Percentiles rank a stretch among this genome's conserved stretches.
phyloP scores from a whole-genome alignment of 805 yeast genomes.

The Pichia phayaonensis region DNA sequence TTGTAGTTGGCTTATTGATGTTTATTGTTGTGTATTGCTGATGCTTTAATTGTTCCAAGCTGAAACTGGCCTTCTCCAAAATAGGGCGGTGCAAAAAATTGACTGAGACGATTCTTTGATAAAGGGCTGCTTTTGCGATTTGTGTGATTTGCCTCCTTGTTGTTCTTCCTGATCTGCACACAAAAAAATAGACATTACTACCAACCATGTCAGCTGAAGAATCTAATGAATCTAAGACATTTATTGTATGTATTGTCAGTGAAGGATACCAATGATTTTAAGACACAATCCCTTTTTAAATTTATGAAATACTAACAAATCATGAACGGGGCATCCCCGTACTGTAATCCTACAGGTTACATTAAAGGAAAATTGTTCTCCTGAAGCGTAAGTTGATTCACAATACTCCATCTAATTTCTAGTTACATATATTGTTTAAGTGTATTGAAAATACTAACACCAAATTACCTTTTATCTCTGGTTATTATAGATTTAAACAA shows the following conservation, averaged over 20 bases:
- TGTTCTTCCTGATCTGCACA: neutral
- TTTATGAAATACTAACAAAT: neutral
- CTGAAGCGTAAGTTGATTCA: neutral
- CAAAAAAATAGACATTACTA: neutral
- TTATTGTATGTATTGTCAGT: neutral
- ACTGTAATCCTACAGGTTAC: neutral
- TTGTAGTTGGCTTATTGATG: too few species aligned
- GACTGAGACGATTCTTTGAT: neutral
- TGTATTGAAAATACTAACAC: neutral
- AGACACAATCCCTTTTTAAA: neutral
- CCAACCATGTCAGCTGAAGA: slow-evolving; percentile 3
- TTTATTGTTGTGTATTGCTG: too few species aligned
- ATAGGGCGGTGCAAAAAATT: neutral
- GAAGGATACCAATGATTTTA: neutral
- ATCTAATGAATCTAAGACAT: slow-evolving; percentile 8
- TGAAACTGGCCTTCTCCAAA: neutral
- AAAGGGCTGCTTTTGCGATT: neutral
- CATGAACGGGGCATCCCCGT: neutral
- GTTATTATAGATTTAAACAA: slow-evolving; percentile 33
- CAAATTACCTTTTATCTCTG: neutral
- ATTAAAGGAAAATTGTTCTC: slow-evolving; percentile 7
- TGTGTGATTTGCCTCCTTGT: neutral
- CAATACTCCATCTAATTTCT: neutral
- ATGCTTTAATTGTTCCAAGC: too few species aligned
- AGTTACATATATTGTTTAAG: neutral